These are phyloP conservation scores for Candida sp. DNA, from an alignment of 1,139 yeast genomes.

Conservation along the genomic window DNA sequence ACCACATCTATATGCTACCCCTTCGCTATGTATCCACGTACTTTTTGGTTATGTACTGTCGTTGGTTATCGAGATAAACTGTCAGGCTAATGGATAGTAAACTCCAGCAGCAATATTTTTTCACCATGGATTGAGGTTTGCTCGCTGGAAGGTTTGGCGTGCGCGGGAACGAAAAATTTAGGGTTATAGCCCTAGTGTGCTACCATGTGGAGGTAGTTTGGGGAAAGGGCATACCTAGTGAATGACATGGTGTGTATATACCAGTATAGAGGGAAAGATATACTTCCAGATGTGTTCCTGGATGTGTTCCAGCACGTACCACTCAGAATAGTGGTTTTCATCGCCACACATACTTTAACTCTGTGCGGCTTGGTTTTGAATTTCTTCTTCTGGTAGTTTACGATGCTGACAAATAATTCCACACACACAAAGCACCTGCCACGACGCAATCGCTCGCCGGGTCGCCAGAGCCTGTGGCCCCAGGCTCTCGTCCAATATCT, in stretches of 20 bases:
- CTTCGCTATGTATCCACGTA: not conserved
- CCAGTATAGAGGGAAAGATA: too few species aligned
- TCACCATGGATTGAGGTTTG: not conserved
- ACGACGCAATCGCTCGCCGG: not conserved
- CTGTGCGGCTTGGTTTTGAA: not conserved
- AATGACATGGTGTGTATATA: too few species aligned
- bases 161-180: not conserved
- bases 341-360: too few species aligned
- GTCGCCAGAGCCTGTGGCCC: not conserved
- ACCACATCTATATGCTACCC: not conserved
- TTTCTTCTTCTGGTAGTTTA: not conserved
- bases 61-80: not conserved
- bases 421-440: not conserved
- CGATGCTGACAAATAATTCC: not conserved
- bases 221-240: too few species aligned
- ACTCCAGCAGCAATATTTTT: not conserved
- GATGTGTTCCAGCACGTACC: too few species aligned
- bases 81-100: not conserved
- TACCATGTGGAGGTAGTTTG: not conserved
- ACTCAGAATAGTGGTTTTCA: too few species aligned
- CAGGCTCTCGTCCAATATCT: not conserved
- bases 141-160: too few species aligned
- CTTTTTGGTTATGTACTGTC: slow-evolving; percentile 5
- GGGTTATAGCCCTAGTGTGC: slow-evolving; percentile 4
- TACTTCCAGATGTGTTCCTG: too few species aligned